phyloP scores from a whole-genome alignment of 345 rosid species.

The Salix purpurea region DNA sequence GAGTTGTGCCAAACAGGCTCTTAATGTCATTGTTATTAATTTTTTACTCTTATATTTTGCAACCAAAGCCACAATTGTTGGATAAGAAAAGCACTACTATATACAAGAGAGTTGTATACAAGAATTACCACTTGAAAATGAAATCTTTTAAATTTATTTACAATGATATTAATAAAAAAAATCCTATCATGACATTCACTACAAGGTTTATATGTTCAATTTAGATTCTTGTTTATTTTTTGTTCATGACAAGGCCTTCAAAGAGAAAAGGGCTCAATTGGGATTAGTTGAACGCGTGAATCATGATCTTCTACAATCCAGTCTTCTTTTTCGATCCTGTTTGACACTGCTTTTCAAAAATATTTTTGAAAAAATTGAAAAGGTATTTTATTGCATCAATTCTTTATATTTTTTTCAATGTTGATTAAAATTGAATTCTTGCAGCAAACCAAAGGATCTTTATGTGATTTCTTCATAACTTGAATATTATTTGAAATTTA shows the following conservation, averaged over 20 bases:
- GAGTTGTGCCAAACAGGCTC: no score
- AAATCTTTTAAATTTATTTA: slow-evolving; percentile 91
- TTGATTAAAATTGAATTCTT: no score
- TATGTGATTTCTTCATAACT: no score
- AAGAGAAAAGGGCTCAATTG: slow-evolving; percentile 88
- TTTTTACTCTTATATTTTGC: slow-evolving; percentile 17
- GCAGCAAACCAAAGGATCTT: no score
- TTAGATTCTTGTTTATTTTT: not conserved
- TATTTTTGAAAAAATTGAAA: no score
- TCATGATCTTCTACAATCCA: slow-evolving; percentile 81
- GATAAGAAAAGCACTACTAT: slow-evolving; percentile 93
- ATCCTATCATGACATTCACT: slow-evolving; percentile 72
- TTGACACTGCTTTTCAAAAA: no score
- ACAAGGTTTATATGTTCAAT: slow-evolving; percentile 50
- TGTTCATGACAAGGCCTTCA: slow-evolving; percentile 51
- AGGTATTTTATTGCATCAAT: no score
- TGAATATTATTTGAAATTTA: no score
- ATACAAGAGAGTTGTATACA: slow-evolving; percentile 79
- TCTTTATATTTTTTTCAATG: no score
- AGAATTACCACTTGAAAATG: slow-evolving; percentile 88
- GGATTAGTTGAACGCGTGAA: slow-evolving; percentile 91
- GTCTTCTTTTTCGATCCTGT: no score
- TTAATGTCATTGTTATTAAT: not conserved
- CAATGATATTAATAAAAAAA: slow-evolving; percentile 70
- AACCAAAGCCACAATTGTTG: slow-evolving; percentile 92